Percentiles rank a stretch among this genome's conserved stretches.
Conservation (phyloP, 1,284 basidiomycete genomes). For the Boletus mariae region DNA sequence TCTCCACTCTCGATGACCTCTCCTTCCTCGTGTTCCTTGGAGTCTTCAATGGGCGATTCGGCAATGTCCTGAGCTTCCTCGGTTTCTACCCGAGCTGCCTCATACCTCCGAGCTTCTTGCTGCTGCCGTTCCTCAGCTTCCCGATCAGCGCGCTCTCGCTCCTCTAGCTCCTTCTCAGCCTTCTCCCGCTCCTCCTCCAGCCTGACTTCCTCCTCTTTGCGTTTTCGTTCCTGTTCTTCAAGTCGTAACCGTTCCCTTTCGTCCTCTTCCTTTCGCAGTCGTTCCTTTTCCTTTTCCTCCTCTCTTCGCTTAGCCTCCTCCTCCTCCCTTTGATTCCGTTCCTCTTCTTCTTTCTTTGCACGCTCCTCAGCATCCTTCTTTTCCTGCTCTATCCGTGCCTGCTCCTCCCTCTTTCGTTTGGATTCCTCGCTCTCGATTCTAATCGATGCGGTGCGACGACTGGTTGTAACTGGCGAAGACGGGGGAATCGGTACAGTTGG, state of each 20-base stretch:
- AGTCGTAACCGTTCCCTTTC: constrained; percentile 37
- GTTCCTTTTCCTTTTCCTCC: constrained; percentile 38
- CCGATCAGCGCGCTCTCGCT: constrained; percentile 30
- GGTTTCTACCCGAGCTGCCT: constrained; percentile 25
- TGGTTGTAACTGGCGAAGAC: constrained; percentile 36
- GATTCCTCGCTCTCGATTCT: constrained; percentile 59
- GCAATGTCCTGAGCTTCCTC: constrained; percentile 26
- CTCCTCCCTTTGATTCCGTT: constrained; percentile 38
- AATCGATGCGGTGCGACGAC: constrained; percentile 36
- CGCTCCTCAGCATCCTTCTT: constrained; percentile 37
- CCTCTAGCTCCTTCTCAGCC: constrained; percentile 29
- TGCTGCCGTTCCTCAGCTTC: constrained; percentile 35
- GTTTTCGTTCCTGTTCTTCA: constrained; percentile 40
- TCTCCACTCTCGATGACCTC: constrained; percentile 36
- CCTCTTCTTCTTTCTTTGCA: constrained; percentile 32
- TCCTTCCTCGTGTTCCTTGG: constrained; percentile 36
- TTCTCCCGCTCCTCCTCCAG: constrained; percentile 36
- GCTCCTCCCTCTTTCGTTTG: constrained; percentile 48
- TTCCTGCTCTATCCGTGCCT: constrained; percentile 45
- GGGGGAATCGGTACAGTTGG: constrained; percentile 43
- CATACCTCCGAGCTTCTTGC: constrained; percentile 26
- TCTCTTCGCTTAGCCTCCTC: constrained; percentile 32
- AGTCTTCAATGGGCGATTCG: constrained; percentile 18
- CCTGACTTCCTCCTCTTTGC: constrained; percentile 38
- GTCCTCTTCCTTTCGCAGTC: constrained; percentile 35